These are phyloP conservation scores for Biscogniauxia sp. DNA, from an alignment of 2,329 filamentous ascomycete genomes.

Conservation along the genomic window DNA sequence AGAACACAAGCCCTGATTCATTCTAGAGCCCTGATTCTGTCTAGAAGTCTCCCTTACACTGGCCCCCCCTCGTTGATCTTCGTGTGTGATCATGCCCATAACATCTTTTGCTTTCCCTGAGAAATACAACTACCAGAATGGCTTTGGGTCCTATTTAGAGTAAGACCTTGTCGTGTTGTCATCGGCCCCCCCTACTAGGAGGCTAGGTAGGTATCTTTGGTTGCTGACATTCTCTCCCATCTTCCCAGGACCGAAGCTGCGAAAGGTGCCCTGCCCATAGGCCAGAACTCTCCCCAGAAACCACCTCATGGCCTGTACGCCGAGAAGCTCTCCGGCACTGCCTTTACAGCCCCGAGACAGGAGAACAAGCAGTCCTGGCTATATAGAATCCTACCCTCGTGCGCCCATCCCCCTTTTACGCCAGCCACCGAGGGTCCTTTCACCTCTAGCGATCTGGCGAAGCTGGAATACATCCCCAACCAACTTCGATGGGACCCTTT, in stretches of 20 bases:
- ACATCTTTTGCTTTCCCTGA: constrained; percentile 36
- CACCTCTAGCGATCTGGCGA: constrained; percentile 45
- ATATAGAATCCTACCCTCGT: constrained; percentile 56
- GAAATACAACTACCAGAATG: constrained; percentile 64
- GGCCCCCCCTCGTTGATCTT: background rate
- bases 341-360: constrained; percentile 57
- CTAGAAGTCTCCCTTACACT: background rate
- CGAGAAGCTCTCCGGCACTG: constrained; percentile 62
- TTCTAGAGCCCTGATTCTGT: too few species aligned
- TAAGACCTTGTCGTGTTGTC: constrained; percentile 36
- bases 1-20: background rate
- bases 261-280: constrained; percentile 63
- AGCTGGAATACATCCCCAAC: constrained; percentile 73
- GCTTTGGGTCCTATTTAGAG: constrained; percentile 69
- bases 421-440: constrained; percentile 37
- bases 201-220: background rate
- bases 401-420: constrained; percentile 44
- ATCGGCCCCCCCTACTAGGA: background rate
- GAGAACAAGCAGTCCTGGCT: constrained; percentile 61
- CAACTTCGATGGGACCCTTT: constrained; percentile 83
- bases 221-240: background rate
- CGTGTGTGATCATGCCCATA: constrained; percentile 31
- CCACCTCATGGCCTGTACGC: constrained; percentile 67
- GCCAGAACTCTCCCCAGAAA: constrained; percentile 70
- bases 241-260: constrained; percentile 54